Evolutionary conservation across 1,139 yeast species (phyloP).

Genomic region (Diutina catenulata): DNA sequence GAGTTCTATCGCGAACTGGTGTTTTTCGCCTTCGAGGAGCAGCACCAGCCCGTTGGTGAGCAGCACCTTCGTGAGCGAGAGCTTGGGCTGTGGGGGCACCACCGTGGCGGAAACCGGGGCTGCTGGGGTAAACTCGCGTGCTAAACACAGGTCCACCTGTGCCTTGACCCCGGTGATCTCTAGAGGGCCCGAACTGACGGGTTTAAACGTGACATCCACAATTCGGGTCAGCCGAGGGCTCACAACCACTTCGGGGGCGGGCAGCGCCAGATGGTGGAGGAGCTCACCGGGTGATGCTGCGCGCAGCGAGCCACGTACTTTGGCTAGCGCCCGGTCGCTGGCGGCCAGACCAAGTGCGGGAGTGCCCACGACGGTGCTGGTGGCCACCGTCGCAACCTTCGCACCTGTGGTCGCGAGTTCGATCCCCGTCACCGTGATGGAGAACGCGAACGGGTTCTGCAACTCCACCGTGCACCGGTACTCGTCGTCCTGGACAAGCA

Average conservation of each 20-base stretch:
- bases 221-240: no score
- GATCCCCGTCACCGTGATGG: conserved; percentile 48
- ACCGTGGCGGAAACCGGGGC: no score
- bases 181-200: conserved; percentile 20
- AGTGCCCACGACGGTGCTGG: neutral
- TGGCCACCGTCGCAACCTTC: neutral
- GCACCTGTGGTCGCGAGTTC: conserved; percentile 5
- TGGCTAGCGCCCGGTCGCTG: no score
- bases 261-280: no score
- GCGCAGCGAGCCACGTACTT: no score
- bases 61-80: conserved; percentile 41
- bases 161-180: conserved; percentile 22
- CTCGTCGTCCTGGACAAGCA: conserved; percentile 42
- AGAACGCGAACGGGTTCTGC: conserved; percentile 78
- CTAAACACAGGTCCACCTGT: no score
- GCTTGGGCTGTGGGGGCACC: conserved; percentile 55
- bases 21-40: conserved; percentile 71
- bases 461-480: conserved; percentile 42
- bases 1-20: conserved; percentile 37
- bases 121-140: no score
- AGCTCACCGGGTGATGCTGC: no score
- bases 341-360: no score
- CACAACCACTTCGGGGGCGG: no score
- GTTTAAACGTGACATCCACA: conserved; percentile 25
- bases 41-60: conserved; percentile 58